Conservation (phyloP, 192 early-diverging fungal species). For the Cetraspora pellucida region DNA sequence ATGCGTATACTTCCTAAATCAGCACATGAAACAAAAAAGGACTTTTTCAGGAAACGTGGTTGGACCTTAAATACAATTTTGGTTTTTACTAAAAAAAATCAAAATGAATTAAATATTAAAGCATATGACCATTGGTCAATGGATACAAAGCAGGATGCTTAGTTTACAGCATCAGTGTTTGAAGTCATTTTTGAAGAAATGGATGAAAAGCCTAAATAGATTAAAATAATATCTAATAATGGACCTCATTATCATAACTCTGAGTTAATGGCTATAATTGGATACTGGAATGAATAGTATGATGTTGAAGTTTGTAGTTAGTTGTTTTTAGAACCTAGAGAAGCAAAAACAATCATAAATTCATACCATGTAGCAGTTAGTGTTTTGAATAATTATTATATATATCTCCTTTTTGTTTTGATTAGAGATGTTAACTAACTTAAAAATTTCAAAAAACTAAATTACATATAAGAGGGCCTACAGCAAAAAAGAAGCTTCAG, state of each 20-base stretch:
- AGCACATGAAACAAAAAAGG: neutral
- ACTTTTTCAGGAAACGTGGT: neutral
- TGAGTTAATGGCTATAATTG: too few relatives aligned
- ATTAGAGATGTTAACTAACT: too few relatives aligned
- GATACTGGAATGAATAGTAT: too few relatives aligned
- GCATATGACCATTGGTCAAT: neutral
- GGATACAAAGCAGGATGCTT: neutral
- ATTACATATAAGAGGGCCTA: too few relatives aligned
- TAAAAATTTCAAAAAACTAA: too few relatives aligned
- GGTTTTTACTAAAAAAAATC: too few relatives aligned
- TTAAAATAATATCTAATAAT: neutral
- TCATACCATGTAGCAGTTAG: neutral
- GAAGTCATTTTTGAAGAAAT: neutral
- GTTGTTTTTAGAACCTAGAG: slow-evolving; percentile 2
- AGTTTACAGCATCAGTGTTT: neutral
- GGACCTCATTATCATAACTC: too few relatives aligned
- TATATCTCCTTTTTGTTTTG: too few relatives aligned
- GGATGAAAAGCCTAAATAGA: neutral
- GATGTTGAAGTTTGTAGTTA: too few relatives aligned
- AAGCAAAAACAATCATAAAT: neutral
- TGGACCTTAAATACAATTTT: neutral
- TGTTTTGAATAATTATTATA: too few relatives aligned
- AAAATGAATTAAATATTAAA: neutral
- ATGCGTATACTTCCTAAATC: neutral
- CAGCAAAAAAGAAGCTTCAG: too few relatives aligned